A percentile compares a stretch with the other conserved stretches of the same genome.
Conservation (phyloP, 2,329 filamentous ascomycete genomes). For the Calonectria pauciramosa region DNA sequence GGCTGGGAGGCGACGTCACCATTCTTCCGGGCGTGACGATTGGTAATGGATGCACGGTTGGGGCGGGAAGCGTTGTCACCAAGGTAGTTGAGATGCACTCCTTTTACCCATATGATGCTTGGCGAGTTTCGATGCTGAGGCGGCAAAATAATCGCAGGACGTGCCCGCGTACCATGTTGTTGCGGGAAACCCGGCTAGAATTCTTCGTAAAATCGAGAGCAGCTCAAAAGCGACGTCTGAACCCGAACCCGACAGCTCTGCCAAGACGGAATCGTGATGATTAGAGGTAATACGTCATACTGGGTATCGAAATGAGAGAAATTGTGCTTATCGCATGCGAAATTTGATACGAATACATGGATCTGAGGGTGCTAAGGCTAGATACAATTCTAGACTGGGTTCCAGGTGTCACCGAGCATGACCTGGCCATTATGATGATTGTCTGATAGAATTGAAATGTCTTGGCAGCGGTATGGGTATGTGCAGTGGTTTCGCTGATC, state of each 20-base stretch:
- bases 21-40: slow-evolving; percentile 85
- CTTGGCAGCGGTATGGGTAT: no score
- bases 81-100: not conserved
- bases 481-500: no score
- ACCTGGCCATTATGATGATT: no score
- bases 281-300: not conserved
- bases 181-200: slow-evolving; percentile 10
- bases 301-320: not conserved
- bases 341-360: not conserved
- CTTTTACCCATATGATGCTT: no score
- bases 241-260: no score
- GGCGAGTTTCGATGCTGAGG: not conserved
- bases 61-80: slow-evolving; percentile 82
- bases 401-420: no score
- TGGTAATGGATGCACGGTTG: slow-evolving; percentile 80
- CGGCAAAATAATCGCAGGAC: not conserved
- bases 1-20: slow-evolving; percentile 79
- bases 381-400: not conserved
- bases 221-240: not conserved
- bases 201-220: slow-evolving; percentile 9
- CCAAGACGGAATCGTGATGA: not conserved
- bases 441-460: no score
- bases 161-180: slow-evolving; percentile 6
- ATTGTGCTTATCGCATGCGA: not conserved
- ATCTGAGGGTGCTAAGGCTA: not conserved